Evolutionary conservation across 768 basidiomycete genomes (phyloP).

Genomic region (Pleurotus pulmonarius): DNA sequence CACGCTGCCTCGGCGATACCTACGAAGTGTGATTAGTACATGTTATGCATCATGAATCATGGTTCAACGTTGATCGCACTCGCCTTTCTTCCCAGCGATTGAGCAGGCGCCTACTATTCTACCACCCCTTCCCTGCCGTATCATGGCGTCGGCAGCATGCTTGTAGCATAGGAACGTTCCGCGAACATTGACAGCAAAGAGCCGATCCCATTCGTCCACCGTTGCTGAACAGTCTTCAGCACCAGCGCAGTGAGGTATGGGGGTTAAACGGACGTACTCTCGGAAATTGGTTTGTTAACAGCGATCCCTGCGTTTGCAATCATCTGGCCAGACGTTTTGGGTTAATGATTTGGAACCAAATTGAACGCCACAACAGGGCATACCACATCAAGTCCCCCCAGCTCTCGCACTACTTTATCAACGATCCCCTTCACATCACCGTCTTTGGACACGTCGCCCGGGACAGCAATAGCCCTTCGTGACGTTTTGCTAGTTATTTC

Average conservation of each 20-base stretch:
- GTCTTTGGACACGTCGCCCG: slow-evolving; percentile 4
- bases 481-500: slow-evolving; percentile 20
- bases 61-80: no score
- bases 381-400: slow-evolving; percentile 28
- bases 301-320: slow-evolving; percentile 32
- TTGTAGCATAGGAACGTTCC: slow-evolving; percentile 29
- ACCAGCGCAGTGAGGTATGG: not conserved
- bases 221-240: slow-evolving; percentile 9
- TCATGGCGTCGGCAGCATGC: slow-evolving; percentile 28
- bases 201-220: slow-evolving; percentile 22
- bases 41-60: no score
- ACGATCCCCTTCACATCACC: slow-evolving; percentile 15
- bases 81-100: not conserved
- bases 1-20: slow-evolving; percentile 12
- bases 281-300: slow-evolving; percentile 13
- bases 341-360: not conserved
- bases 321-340: slow-evolving; percentile 18
- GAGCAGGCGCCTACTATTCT: slow-evolving; percentile 28
- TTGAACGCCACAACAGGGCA: not conserved
- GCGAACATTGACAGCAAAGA: slow-evolving; percentile 24
- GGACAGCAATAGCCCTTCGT: slow-evolving; percentile 8
- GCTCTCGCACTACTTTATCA: slow-evolving; percentile 9
- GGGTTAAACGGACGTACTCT: slow-evolving; percentile 14
- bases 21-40: not conserved
- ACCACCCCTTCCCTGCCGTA: slow-evolving; percentile 30